Evolutionary conservation across 768 basidiomycete genomes (phyloP), one percentile per base, ranked within the genome.

Genomic region (Boletus vinaceobasis): DNA sequence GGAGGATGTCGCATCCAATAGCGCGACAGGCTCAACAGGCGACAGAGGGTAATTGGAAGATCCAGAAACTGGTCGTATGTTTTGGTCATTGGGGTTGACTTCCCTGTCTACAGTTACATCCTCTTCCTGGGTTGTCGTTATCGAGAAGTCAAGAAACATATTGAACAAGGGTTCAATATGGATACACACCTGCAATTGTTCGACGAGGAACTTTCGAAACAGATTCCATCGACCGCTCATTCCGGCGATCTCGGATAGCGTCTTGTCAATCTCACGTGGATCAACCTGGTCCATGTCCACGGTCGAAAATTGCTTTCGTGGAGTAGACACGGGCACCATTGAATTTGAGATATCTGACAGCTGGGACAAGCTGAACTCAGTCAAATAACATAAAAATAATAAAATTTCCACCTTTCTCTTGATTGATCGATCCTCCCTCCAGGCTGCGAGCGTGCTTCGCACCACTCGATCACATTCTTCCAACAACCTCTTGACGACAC

Each of bases 221-320:
- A 98, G 70, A 59, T 83, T 84, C 96, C 96, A 99, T 50, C 96
- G 78, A 23, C 94, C 86, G 33, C 89, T 85, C 84, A 99, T 93
- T 4, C 87, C 88, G 14, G 93, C 85, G 9, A 90, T 72, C 71
- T 98, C 97, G 2, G 89, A 86, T n/a, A 97, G 65, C 0, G 90
- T 77, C 65, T 87, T 90, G 74, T 99, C 96, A 10, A 97, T 85
- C 67, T 98, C 96, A 52, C 93, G 81, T 13, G 90, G 88, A 68
- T 98, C 94, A 5, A 90, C 74, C 1, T 79, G 78, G 13, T 90
- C 85, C n/a, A 51, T n/a, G 4, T 87, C 61, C 32, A 56, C 52
- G 17, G 53, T 67, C 49, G 73, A 36, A 61, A 71, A 36, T 68
- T 70, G 50, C 42, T 70, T 71, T 19, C 71, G 69, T 37, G 60